Evolutionary conservation across 208 protist genomes (phyloP), one percentile per base, ranked within the genome.

Genomic region (Entamoeba invadens): DNA sequence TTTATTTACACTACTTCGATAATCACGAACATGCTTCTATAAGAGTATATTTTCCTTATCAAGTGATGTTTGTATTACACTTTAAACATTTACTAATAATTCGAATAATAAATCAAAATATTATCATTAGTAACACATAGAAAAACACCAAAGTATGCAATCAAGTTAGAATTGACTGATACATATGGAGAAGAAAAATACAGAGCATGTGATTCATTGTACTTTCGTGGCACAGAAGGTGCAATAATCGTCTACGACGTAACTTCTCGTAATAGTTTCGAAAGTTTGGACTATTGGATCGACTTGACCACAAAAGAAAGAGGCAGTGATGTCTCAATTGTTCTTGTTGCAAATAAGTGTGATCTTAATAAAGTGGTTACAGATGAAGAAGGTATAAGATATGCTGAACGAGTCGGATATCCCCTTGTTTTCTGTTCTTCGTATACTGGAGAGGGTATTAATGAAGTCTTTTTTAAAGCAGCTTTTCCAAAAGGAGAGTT

Each of bases 201-300:
- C 44, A 12, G 8, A 38, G 25, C 16, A 25, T 6, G 93, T 16
- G 14, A 91, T 12, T 45, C 91, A 95, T 99, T 98, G 72, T 99
- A 99, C 96, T 99, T 99, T 96, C 98, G 98, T 51, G 31, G 91
- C 18, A 31, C 57, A 18, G 16, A 94, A 21, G 47, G 91, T 95
- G 99, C 98, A 92, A 99, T 99, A 96, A 99, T 99, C 95, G 99
- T 99, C 98, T 99, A 99, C 95, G 99, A 99, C 95, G 99, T 99
- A 45, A 99, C 99, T 68, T 98, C 98, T 93, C 98, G 98, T 94
- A 97, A 98, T 51, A 99, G 99, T 45, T 99, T 99, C 98, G 99
- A 99, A 97, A 99, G 99, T 97, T 98, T 99, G 51, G 98, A 98
- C 91, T 99, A 99, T 97, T 99, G 99, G 99, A 97, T 99, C 96